Evolutionary conservation across 2,329 filamentous ascomycete genomes (phyloP).

Genomic region (Penicillium griseofulvum): DNA sequence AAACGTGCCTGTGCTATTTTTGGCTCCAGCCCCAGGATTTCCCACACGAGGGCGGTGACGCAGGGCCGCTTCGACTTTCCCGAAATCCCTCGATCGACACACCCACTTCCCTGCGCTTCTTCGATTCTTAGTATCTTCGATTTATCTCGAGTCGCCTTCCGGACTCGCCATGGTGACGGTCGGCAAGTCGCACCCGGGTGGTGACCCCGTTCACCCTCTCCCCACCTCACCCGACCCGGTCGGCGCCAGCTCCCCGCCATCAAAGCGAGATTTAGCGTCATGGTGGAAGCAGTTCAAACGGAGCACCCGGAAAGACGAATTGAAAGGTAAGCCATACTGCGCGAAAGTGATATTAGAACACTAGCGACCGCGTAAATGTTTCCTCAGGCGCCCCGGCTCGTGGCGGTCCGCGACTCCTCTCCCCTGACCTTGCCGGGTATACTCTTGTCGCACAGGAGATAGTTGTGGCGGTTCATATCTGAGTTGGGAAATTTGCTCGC

Average conservation of each 20-base stretch:
- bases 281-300: constrained; percentile 98
- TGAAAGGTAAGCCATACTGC: constrained; percentile 53
- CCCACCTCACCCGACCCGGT: constrained; percentile 46
- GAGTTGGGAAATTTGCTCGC: background rate
- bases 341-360: background rate
- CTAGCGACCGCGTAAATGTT: background rate
- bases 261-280: constrained; percentile 82
- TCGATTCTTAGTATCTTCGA: constrained; percentile 1
- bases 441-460: constrained; percentile 1
- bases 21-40: constrained; percentile 34
- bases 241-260: constrained; percentile 65
- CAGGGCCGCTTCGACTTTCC: constrained; percentile 16
- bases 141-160: constrained; percentile 2
- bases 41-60: constrained; percentile 32
- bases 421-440: background rate
- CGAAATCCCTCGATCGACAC: constrained; percentile 18
- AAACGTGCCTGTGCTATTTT: constrained; percentile 26
- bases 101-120: background rate
- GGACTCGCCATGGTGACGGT: constrained; percentile 34
- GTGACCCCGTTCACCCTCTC: constrained; percentile 35
- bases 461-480: background rate
- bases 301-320: constrained; percentile 60
- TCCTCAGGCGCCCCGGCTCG: background rate
- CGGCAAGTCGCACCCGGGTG: constrained; percentile 36
- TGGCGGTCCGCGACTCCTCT: background rate